phyloP scores from a whole-genome alignment of 225 moss, liverwort and hornwort genomes.

The Bryum argenteum region DNA sequence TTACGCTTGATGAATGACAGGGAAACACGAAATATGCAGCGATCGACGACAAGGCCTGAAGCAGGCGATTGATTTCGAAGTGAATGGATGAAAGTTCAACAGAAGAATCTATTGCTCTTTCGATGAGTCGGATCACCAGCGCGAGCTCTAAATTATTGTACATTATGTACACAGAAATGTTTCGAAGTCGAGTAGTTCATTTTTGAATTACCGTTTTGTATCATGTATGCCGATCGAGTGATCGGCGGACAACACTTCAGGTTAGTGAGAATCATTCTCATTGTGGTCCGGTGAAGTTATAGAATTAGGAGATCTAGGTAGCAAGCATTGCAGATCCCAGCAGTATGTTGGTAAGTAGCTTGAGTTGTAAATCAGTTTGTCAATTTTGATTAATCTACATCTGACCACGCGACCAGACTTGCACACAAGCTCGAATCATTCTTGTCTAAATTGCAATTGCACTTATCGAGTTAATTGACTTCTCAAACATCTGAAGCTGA shows the following conservation, averaged over 20 bases:
- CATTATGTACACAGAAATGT: neutral
- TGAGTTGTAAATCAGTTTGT: too few relatives aligned
- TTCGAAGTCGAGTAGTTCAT: slow-evolving; percentile 7
- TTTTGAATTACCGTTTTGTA: neutral
- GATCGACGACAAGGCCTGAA: too few relatives aligned
- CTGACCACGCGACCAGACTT: too few relatives aligned
- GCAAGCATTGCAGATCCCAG: neutral
- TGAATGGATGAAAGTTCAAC: neutral
- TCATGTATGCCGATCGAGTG: neutral
- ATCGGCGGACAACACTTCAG: neutral
- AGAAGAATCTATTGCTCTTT: neutral
- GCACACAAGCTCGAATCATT: too few relatives aligned
- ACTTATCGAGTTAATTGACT: too few relatives aligned
- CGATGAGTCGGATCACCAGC: neutral
- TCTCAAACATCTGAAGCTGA: too few relatives aligned
- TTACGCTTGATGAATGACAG: neutral
- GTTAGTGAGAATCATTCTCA: neutral
- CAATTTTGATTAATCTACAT: too few relatives aligned
- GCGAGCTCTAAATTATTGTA: neutral
- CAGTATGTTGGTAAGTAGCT: neutral
- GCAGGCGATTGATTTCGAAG: too few relatives aligned
- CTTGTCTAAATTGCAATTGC: too few relatives aligned
- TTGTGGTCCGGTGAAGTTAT: neutral
- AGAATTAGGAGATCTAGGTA: neutral
- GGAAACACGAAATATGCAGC: neutral